Percentiles rank a stretch among this genome's conserved stretches.
These are phyloP conservation scores for Wickerhamiella brachini DNA, from an alignment of 805 yeast genomes.

Conservation along the genomic window DNA sequence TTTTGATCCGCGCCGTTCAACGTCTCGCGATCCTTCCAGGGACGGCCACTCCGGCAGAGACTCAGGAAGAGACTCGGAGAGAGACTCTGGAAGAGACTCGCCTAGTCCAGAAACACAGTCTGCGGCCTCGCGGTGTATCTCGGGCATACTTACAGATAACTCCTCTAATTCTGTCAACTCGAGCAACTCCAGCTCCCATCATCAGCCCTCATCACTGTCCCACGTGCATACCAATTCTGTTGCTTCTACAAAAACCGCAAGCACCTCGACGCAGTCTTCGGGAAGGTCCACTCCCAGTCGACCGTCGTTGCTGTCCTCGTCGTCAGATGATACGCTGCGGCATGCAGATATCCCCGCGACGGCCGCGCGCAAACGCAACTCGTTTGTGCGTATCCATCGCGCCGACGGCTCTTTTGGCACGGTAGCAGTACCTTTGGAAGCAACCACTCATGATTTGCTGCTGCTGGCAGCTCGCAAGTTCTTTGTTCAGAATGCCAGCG, in stretches of 20 bases:
- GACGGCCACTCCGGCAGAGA: not conserved
- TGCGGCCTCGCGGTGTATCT: not conserved
- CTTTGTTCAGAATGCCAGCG: conserved; percentile 13
- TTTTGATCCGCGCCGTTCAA: not conserved
- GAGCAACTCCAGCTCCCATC: not conserved
- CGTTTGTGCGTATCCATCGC: conserved; percentile 54
- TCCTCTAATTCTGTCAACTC: not conserved
- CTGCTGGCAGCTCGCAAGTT: conserved; percentile 64
- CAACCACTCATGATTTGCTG: conserved; percentile 62
- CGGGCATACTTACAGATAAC: not conserved
- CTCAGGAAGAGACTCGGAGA: not conserved
- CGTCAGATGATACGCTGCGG: conserved; percentile 5
- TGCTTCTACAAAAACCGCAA: not conserved
- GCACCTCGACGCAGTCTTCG: not conserved
- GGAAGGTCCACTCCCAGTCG: not conserved
- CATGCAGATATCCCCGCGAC: conserved; percentile 12
- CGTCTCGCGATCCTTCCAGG: not conserved
- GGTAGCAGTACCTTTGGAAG: conserved; percentile 61
- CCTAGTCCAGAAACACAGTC: not conserved
- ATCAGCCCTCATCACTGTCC: not conserved
- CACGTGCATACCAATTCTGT: not conserved
- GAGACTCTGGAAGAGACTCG: not conserved
- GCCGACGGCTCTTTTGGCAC: conserved; percentile 80
- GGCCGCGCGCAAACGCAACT: conserved; percentile 2
- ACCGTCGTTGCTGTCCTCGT: not conserved